Base-by-base conservation (phyloP, 305 asterid genomes). In the Euphrasia arctica region DNA sequence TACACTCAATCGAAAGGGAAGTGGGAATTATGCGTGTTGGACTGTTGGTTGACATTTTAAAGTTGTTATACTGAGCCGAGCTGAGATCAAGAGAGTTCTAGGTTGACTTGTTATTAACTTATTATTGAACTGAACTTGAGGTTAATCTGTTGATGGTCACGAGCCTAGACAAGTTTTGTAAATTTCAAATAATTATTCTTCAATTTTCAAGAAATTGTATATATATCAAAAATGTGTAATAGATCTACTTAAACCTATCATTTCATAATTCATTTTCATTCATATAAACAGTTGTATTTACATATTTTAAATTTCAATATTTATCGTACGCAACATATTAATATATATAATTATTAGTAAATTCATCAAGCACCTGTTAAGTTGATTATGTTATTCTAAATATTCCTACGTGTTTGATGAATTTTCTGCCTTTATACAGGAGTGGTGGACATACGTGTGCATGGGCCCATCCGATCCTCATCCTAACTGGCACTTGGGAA, bases 391-490 rank as follows among this genome's bases (percentile, higher is more conserved):
- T 29, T 70, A 49, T 22, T 68, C 8, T 41, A 39, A 25, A 54
- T 54, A 57, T 48, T 54, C 36, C 22, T 47, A 12, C 14, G 54
- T 27, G 43, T 47, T n/a, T 63, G 64, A 67, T 74, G 59, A 64
- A 14, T 48, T 48, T 49, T 58, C 42, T 14, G 42, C 69, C 63
- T 79, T 71, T 66, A 50, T 49, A 29, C 79, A 90, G 99, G 97
- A 93, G 77, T 93, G 99, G 99, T 93, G 99, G 99, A 88, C 99
- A 18, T 93, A 93, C 71, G 95, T 93, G 60, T 93, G 97, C 88
- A 76, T 93, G 90, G 99, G 95, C 48, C 99, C 99, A 61, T 75
- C 97, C 48, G 97, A 90, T 79, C 99, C 99, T 75, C 99, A 90
- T 74, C 96, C 99, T 42, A 93, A 90, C 72, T 90, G 97, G 99